Evolutionary conservation across 2,329 filamentous ascomycete species (phyloP).

Genomic region (Cercospora sojina): DNA sequence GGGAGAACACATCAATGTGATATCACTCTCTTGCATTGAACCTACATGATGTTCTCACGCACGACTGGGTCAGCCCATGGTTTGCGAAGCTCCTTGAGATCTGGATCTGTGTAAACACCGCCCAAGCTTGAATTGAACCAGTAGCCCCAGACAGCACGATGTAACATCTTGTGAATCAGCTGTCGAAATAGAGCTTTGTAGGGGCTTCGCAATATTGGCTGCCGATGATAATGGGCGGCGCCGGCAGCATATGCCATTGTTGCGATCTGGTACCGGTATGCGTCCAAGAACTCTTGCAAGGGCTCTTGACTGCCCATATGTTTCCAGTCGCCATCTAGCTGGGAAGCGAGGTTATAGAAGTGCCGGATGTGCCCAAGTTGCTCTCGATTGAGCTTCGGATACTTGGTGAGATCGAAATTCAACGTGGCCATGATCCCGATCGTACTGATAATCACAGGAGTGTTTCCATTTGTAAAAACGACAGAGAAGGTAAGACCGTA

Average conservation of each 20-base stretch:
- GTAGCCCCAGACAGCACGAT: conserved; percentile 45
- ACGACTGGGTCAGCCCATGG: conserved; percentile 46
- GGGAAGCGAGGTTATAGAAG: conserved; percentile 39
- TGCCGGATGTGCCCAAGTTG: conserved; percentile 42
- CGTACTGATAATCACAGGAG: not conserved
- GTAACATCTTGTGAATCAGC: conserved; percentile 47
- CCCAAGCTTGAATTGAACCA: conserved; percentile 45
- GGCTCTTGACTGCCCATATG: conserved; percentile 41
- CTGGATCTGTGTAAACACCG: conserved; percentile 40
- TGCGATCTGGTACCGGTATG: conserved; percentile 45
- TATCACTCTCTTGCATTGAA: too few species aligned
- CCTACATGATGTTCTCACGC: conserved; percentile 46
- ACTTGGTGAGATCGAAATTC: conserved; percentile 1
- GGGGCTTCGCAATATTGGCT: conserved; percentile 38
- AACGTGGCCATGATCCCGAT: not conserved
- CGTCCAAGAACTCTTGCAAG: conserved; percentile 42
- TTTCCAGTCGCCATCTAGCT: conserved; percentile 35
- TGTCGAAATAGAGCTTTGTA: conserved; percentile 40
- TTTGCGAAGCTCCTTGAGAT: conserved; percentile 42
- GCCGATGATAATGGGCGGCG: conserved; percentile 43
- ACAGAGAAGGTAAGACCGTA: not conserved
- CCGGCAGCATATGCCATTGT: conserved; percentile 44
- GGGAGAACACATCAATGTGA: too few species aligned
- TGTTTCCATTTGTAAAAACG: not conserved
- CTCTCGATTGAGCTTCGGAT: conserved; percentile 23